Percentiles rank a stretch among this genome's conserved stretches.
Evolutionary conservation across 176 grass and related monocot species (phyloP).

Genomic region (Raddia distichophylla): DNA sequence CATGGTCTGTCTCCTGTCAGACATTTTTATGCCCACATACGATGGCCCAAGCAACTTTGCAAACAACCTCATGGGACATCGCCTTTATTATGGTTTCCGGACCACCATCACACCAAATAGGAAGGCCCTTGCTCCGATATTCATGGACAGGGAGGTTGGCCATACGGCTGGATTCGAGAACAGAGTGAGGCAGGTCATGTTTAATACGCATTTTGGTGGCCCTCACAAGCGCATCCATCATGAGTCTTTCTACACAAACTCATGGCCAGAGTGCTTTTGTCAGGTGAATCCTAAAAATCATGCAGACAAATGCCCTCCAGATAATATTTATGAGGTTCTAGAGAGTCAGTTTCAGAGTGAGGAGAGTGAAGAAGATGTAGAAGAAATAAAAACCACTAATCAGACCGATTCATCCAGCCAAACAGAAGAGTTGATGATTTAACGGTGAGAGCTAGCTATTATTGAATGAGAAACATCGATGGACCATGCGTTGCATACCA

Average conservation of each 20-base stretch:
- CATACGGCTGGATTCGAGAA: constrained; percentile 64
- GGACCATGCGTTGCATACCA: neutral
- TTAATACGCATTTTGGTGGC: constrained; percentile 70
- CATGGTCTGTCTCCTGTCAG: constrained; percentile 96
- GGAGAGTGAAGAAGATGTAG: constrained; percentile 41
- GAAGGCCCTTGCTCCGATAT: constrained; percentile 85
- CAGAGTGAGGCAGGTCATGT: constrained; percentile 77
- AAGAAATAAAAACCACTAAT: constrained; percentile 37
- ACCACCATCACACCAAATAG: constrained; percentile 85
- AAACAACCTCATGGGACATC: constrained; percentile 97
- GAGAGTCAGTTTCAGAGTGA: constrained; percentile 65
- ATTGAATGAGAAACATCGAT: constrained; percentile 1
- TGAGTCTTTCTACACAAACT: constrained; percentile 93
- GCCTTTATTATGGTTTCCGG: constrained; percentile 87
- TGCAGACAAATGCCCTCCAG: constrained; percentile 61
- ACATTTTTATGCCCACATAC: constrained; percentile 97
- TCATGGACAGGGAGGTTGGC: constrained; percentile 82
- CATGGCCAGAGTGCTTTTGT: constrained; percentile 98
- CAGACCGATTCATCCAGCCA: constrained; percentile 38
- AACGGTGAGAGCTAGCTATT: neutral
- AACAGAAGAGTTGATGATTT: constrained; percentile 44
- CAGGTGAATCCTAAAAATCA: constrained; percentile 57
- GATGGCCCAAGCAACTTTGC: constrained; percentile 98
- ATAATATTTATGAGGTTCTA: constrained; percentile 66
- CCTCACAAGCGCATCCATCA: constrained; percentile 72